Evolutionary conservation across 768 basidiomycete species (phyloP).

Genomic region (Coprinopsis cinerea): DNA sequence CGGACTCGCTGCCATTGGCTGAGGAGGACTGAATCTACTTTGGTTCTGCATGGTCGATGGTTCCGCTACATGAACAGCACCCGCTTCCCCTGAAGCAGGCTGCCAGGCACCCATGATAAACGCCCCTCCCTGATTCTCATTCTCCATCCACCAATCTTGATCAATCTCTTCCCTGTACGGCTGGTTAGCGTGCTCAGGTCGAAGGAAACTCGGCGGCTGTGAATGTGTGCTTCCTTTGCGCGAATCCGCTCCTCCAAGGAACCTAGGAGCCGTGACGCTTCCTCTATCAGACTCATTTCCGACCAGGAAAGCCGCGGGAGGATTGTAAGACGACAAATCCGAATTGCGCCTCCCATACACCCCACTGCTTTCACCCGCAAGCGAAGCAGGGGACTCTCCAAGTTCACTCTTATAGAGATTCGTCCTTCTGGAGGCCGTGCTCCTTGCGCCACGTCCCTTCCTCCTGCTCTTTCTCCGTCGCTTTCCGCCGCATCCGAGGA

Average conservation of each 20-base stretch:
- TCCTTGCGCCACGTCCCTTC: conserved; percentile 2
- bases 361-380: not conserved
- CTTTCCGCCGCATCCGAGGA: conserved; percentile 58
- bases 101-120: conserved; percentile 97
- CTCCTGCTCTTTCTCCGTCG: conserved; percentile 11
- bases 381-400: not conserved
- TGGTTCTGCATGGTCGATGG: not conserved
- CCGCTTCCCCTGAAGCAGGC: conserved; percentile 44
- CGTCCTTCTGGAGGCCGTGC: conserved; percentile 3
- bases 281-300: conserved; percentile 22
- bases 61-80: conserved; percentile 24
- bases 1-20: not conserved
- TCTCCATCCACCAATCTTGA: conserved; percentile 49
- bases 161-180: conserved; percentile 78
- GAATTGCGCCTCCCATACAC: conserved; percentile 23
- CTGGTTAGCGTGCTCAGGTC: conserved; percentile 71
- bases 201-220: conserved; percentile 64
- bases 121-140: conserved; percentile 9
- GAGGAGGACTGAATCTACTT: not conserved
- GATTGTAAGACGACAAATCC: conserved; percentile 47
- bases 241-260: conserved; percentile 28
- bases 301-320: conserved; percentile 30
- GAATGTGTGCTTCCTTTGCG: conserved; percentile 49
- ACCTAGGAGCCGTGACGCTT: conserved; percentile 27
- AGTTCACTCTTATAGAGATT: conserved; percentile 5